Evolutionary conservation across 352 stramenopile genomes (phyloP), one percentile per base, ranked within the genome.

Genomic region (Phytophthora ramorum): DNA sequence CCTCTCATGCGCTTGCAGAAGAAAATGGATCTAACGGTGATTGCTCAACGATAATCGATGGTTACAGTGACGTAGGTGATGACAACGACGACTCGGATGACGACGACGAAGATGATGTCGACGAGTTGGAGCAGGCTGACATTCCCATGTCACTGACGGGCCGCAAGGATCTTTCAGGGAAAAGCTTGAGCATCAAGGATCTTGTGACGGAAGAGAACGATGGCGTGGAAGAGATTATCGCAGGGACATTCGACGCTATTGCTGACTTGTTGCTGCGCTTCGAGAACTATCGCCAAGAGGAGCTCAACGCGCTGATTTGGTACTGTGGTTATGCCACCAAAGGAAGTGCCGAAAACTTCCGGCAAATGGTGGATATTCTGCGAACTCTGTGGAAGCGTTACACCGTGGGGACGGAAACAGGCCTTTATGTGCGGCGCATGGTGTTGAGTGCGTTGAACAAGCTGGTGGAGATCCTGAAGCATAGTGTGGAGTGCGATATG

Each of bases 401-500:
- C 54, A 61, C 66, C 0, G 51, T 53, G 9, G 57, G 61, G 20
- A 66, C 66, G 10, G 58, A 77, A 38, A 43, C 70, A 6, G 66
- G 56, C 0, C 65, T 85, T 35, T 93, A 91, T 43, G 79, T 90
- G 24, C 80, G 85, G 16, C 84, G 88, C 0, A 87, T 96, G 69
- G 74, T 91, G 26, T 71, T 96, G 6, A 81, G 89, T 41, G 82
- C 79, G n/a, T 65, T 96, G 2, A 79, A 95, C 73, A 80, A 79
- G 52, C 75, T 94, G 47, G 84, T 93, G 13, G 73, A 93, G 52
- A 91, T 81, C 43, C 69, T 95, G 40, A 87, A 92, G 66, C 82
- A 93, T 38, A 82, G 78, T 28, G 76, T 92, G n/a, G 71, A 89
- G 52, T 77, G 83, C 19, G 69, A 92, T 61, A 74, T 69, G 34